These are phyloP conservation scores for Eruca vesicaria DNA, from an alignment of 441 rosid species.

Conservation along the genomic window DNA sequence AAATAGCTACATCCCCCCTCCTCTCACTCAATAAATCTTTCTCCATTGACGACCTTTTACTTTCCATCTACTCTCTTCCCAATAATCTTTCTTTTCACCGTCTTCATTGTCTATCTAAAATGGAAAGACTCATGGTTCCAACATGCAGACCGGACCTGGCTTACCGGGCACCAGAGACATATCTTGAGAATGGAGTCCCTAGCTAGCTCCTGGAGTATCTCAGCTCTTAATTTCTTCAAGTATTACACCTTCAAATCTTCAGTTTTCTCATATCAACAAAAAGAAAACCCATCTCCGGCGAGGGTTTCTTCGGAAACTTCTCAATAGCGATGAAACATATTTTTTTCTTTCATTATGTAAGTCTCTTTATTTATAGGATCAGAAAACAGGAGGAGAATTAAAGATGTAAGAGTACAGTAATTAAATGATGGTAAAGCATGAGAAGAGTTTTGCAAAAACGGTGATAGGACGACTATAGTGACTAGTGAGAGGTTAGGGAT, in stretches of 20 bases:
- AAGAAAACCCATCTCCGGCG: too few species aligned
- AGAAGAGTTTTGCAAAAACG: too few species aligned
- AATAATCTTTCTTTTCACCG: neutral
- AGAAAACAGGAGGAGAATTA: too few species aligned
- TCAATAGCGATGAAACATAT: too few species aligned
- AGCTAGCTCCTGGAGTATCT: conserved; percentile 90
- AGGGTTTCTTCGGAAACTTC: too few species aligned
- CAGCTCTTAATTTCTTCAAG: conserved; percentile 77
- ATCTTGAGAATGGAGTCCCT: conserved; percentile 85
- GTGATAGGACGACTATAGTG: too few species aligned
- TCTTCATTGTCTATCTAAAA: conserved; percentile 4
- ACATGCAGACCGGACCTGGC: conserved; percentile 62
- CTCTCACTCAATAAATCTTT: conserved; percentile 16
- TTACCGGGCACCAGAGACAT: conserved; percentile 83
- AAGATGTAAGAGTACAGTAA: too few species aligned
- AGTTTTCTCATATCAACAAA: conserved; percentile 40
- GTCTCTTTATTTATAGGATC: too few species aligned
- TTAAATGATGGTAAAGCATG: too few species aligned
- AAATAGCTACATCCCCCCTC: too few species aligned
- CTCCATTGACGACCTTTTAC: conserved; percentile 17
- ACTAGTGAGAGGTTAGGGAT: too few species aligned
- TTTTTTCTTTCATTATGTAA: too few species aligned
- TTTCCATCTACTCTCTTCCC: conserved; percentile 13
- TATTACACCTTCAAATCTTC: conserved; percentile 44
- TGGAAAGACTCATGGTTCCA: conserved; percentile 47